Evolutionary conservation across 1,284 basidiomycete genomes (phyloP).

Genomic region (Tilletia caries): DNA sequence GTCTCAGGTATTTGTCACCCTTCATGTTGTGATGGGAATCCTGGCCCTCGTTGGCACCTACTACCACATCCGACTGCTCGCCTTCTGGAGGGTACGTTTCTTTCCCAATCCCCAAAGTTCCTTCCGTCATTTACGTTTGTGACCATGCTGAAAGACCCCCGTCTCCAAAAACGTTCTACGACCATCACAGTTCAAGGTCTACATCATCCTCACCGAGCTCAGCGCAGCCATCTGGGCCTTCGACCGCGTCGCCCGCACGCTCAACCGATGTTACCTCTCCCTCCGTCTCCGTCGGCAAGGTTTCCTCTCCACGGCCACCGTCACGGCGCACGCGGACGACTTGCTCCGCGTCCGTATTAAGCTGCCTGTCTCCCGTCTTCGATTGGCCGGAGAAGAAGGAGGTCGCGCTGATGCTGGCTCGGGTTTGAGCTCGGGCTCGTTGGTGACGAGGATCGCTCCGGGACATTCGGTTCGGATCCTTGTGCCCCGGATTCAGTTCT

Average conservation of each 20-base stretch:
- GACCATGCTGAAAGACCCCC: no score
- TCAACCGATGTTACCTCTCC: constrained; percentile 21
- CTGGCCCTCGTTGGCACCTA: constrained; percentile 45
- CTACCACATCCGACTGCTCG: constrained; percentile 44
- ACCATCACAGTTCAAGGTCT: constrained; percentile 24
- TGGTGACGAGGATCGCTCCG: constrained; percentile 20
- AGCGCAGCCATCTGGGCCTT: constrained; percentile 27
- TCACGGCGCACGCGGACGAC: constrained; percentile 14
- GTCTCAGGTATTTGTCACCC: constrained; percentile 39
- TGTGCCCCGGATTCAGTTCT: constrained; percentile 29
- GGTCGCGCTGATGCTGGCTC: background rate
- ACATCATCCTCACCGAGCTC: constrained; percentile 27
- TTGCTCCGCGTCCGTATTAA: constrained; percentile 25
- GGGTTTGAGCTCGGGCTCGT: background rate
- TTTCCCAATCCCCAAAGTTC: background rate
- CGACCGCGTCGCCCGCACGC: constrained; percentile 28
- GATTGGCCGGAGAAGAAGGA: constrained; percentile 14
- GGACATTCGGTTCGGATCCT: constrained; percentile 32
- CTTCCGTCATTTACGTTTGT: no score
- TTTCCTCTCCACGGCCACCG: constrained; percentile 17
- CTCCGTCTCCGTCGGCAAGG: constrained; percentile 6
- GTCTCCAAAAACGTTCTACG: no score
- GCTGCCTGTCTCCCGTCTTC: constrained; percentile 22
- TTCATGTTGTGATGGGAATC: constrained; percentile 47
- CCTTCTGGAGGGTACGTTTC: constrained; percentile 21